phyloP scores from a whole-genome alignment of 2,329 filamentous ascomycete genomes.

The Ilyonectria destructans region DNA sequence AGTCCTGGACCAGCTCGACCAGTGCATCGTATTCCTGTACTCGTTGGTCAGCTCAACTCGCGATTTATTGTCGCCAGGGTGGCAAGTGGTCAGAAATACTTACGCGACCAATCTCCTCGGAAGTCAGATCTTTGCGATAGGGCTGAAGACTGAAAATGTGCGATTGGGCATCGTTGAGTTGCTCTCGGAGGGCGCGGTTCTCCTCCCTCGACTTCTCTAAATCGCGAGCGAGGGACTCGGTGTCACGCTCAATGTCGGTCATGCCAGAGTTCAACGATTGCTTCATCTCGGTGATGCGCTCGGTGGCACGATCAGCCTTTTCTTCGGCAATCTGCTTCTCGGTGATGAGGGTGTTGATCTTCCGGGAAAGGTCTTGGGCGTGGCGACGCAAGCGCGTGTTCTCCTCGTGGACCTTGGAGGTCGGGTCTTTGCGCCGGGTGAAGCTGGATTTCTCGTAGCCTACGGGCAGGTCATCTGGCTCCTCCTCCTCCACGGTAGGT shows the following conservation, averaged over 20 bases:
- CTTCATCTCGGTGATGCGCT: constrained; percentile 46
- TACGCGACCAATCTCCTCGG: constrained; percentile 56
- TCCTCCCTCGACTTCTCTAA: constrained; percentile 47
- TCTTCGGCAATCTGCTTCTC: constrained; percentile 53
- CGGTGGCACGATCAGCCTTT: constrained; percentile 47
- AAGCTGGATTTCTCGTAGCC: constrained; percentile 37
- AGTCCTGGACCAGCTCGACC: constrained; percentile 54
- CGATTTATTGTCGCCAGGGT: neutral
- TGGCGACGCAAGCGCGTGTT: constrained; percentile 38
- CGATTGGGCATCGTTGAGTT: constrained; percentile 55
- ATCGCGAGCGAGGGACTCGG: constrained; percentile 41
- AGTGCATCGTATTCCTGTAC: constrained; percentile 56
- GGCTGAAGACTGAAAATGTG: constrained; percentile 61
- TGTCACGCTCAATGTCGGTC: constrained; percentile 44
- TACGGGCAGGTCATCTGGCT: constrained; percentile 34
- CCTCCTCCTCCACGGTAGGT: constrained; percentile 37
- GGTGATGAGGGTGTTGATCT: constrained; percentile 36
- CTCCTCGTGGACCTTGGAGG: constrained; percentile 35
- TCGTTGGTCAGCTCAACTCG: constrained; percentile 29
- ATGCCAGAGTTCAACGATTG: constrained; percentile 43
- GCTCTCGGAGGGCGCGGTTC: constrained; percentile 50
- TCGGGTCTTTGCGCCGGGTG: constrained; percentile 24
- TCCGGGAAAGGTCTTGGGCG: constrained; percentile 42
- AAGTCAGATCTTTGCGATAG: constrained; percentile 57
- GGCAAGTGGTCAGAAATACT: constrained; percentile 16